A percentile compares a stretch with the other conserved stretches of the same genome.
Evolutionary conservation across 805 yeast species (phyloP).

Genomic region (Millerozyma miso): DNA sequence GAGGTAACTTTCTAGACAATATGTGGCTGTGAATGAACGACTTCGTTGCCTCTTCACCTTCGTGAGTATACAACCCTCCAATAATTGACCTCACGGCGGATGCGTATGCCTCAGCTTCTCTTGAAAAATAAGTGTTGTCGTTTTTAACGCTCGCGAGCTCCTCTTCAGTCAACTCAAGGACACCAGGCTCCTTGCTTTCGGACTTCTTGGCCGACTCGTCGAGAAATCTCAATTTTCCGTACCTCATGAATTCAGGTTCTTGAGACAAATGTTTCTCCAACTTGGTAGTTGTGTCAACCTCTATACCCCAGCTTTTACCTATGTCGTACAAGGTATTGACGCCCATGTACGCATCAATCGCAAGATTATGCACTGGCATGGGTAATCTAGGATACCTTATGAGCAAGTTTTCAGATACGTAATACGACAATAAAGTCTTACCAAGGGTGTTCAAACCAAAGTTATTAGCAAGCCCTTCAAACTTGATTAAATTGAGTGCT

Average conservation of each 20-base stretch:
- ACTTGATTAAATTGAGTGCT: conserved; percentile 59
- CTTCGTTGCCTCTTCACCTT: conserved; percentile 61
- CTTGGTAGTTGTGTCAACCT: conserved; percentile 60
- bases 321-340: conserved; percentile 58
- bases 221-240: conserved; percentile 64
- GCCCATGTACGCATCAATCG: conserved; percentile 73
- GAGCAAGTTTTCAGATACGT: conserved; percentile 69
- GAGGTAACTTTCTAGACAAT: conserved; percentile 75
- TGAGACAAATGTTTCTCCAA: conserved; percentile 64
- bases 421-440: conserved; percentile 66
- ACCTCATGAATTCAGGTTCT: conserved; percentile 61
- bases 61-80: conserved; percentile 76
- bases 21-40: conserved; percentile 70
- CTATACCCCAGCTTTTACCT: conserved; percentile 87
- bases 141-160: conserved; percentile 16
- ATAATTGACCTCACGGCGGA: conserved; percentile 76
- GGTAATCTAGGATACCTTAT: conserved; percentile 89
- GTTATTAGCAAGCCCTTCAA: conserved; percentile 59
- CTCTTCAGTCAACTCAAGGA: conserved; percentile 32
- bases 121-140: conserved; percentile 24
- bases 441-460: conserved; percentile 81
- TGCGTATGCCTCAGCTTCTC: conserved; percentile 48
- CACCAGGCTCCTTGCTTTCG: conserved; percentile 47
- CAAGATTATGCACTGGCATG: conserved; percentile 65
- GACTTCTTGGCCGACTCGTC: conserved; percentile 22